Conservation (phyloP, 768 basidiomycete species). For the Tricholoma saponaceum region DNA sequence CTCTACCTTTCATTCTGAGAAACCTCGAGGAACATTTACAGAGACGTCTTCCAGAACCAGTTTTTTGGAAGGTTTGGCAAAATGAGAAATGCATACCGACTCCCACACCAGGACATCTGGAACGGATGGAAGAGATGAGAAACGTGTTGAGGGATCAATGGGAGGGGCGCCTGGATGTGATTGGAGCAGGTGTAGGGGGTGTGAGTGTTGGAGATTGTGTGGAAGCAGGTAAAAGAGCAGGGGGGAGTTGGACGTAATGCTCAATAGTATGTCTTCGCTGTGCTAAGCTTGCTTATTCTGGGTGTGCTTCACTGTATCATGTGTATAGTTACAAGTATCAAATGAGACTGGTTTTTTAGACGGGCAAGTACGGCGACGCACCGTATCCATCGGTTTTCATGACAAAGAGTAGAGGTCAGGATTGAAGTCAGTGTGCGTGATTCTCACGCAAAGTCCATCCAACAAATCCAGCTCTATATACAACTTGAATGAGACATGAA, state of each 20-base stretch:
- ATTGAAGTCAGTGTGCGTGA: background rate
- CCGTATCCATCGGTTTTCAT: too few relatives aligned
- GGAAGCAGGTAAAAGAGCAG: slow-evolving; percentile 62
- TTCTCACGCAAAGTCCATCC: too few relatives aligned
- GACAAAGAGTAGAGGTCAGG: too few relatives aligned
- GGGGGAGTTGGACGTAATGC: slow-evolving; percentile 31
- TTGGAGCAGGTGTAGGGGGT: slow-evolving; percentile 85
- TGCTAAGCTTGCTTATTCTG: background rate
- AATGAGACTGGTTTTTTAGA: too few relatives aligned
- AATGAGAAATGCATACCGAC: slow-evolving; percentile 78
- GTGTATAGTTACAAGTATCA: background rate
- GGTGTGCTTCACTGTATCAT: background rate
- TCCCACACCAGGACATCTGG: slow-evolving; percentile 65
- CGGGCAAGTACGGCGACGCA: too few relatives aligned
- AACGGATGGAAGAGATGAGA: slow-evolving; percentile 60
- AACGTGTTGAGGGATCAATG: slow-evolving; percentile 36
- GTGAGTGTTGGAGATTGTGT: slow-evolving; percentile 88
- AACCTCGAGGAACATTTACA: slow-evolving; percentile 44
- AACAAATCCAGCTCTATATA: too few relatives aligned
- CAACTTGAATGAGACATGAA: too few relatives aligned
- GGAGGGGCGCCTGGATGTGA: slow-evolving; percentile 52
- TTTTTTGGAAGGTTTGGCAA: slow-evolving; percentile 46
- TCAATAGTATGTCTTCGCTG: background rate
- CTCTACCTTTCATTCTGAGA: slow-evolving; percentile 27
- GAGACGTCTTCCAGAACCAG: slow-evolving; percentile 47